Base-by-base conservation (phyloP, 1,139 yeast species). In the Nakaseomyces delphensis region DNA sequence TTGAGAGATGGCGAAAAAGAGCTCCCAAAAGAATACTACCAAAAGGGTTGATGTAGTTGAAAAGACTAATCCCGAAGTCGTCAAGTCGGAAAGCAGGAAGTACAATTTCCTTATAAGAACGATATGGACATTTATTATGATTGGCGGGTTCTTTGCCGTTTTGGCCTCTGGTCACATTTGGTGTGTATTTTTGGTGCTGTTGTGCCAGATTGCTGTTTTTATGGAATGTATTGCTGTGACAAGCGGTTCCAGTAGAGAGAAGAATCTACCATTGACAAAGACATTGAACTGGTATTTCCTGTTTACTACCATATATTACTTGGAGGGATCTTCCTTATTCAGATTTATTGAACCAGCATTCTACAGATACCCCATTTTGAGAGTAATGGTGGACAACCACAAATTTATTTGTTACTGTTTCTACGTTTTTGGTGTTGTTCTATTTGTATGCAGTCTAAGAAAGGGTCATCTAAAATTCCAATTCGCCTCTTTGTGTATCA, bases 101-200 rank as follows among this genome's bases (percentile, higher is more conserved):
- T 55, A 55, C 39, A 57, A 57, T 38, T 87, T 91, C 58, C 63
- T 86, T 43, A 85, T 89, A 30, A 76, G 99, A 54, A 83, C 97
- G n/a, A 70, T 83, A 41, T 91, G 97, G 97, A 83, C 97, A 0
- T 63, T 91, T 55, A 87, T 91, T 23, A 89, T 91, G 97, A 82
- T 91, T 50, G 66, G 70, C 16, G 79, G 78, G 8, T 84, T 91
- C 63, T 75, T 87, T 51, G 64, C 73, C 21, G 70, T 83, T 23
- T 68, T 91, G 41, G 79, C 85, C n/a, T 77, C 91, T 3, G 99
- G 99, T 25, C 97, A 89, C 60, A 68, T 83, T 42, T 79, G 89
- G 68, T 74, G 89, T 48, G 83, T 89, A 47, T 63, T 74, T 4
- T 67, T 85, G 48, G 86, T 91, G 36, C 69, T 83, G 36, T 56